Percentiles rank a stretch among this genome's conserved stretches.
Conservation (phyloP, 139 green algal species). For the Chlamydomonas incerta region DNA sequence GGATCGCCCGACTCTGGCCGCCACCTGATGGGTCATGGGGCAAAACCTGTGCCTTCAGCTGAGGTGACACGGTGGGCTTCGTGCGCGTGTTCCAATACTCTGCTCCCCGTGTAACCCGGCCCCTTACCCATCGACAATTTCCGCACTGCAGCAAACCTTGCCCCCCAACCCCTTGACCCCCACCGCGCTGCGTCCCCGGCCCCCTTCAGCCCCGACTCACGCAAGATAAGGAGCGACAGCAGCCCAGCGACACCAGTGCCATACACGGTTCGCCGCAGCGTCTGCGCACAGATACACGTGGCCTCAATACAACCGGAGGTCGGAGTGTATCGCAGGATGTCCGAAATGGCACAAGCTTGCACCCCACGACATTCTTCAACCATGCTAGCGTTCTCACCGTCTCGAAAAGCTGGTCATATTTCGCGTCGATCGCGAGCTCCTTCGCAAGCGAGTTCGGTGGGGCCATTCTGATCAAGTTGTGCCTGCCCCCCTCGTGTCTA, state of each 20-base stretch:
- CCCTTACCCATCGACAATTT: too few species aligned
- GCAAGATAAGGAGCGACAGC: slow-evolving; percentile 13
- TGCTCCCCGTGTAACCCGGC: too few species aligned
- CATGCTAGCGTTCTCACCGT: neutral
- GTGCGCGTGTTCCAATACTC: neutral
- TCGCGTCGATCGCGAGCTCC: slow-evolving; percentile 16
- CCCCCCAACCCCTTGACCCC: too few species aligned
- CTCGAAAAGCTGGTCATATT: slow-evolving; percentile 32
- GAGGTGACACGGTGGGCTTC: neutral
- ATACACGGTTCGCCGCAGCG: slow-evolving; percentile 35
- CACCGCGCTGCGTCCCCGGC: too few species aligned
- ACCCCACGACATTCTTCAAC: neutral
- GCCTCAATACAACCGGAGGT: too few species aligned
- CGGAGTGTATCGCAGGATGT: too few species aligned
- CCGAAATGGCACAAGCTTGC: too few species aligned
- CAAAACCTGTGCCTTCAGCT: neutral
- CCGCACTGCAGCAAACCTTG: too few species aligned
- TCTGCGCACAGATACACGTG: neutral
- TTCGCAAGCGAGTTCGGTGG: neutral
- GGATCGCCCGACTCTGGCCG: neutral
- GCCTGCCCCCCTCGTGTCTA: too few species aligned
- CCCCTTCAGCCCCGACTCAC: slow-evolving; percentile 38
- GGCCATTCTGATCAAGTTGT: too few species aligned
- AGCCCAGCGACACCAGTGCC: slow-evolving; percentile 21
- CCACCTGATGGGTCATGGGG: slow-evolving; percentile 13